Evolutionary conservation across 306 rosid genomes (phyloP).

Genomic region (Corylus heterophylla): DNA sequence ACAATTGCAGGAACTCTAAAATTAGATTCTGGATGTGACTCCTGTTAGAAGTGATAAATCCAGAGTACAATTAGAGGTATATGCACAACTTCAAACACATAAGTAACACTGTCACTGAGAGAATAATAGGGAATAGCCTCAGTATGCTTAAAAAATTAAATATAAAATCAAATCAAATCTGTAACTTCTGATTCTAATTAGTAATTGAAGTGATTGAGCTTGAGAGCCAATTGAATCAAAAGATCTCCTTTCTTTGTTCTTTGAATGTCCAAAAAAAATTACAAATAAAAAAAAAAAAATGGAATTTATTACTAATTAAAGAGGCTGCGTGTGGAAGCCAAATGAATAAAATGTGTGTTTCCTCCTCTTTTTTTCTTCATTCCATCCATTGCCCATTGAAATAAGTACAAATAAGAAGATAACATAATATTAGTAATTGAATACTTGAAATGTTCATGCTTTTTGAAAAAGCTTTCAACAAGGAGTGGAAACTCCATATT

Average conservation of each 20-base stretch:
- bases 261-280: neutral
- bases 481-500: neutral
- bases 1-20: constrained; percentile 87
- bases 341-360: neutral
- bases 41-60: constrained; percentile 48
- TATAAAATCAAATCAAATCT: neutral
- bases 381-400: neutral
- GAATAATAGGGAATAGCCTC: neutral
- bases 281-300: neutral
- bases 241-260: neutral
- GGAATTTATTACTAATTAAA: neutral
- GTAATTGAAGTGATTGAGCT: neutral
- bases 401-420: neutral
- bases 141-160: neutral
- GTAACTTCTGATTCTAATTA: neutral
- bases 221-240: neutral
- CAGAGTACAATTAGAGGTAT: constrained; percentile 15
- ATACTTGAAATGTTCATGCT: neutral
- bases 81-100: constrained; percentile 13
- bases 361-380: neutral
- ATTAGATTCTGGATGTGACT: constrained; percentile 95
- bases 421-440: neutral
- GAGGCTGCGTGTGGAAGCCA: neutral
- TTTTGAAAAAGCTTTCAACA: neutral
- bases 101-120: constrained; percentile 17